Evolutionary conservation across 441 rosid species (phyloP), one percentile per base, ranked within the genome.

Genomic region (Gossypium davidsonii): DNA sequence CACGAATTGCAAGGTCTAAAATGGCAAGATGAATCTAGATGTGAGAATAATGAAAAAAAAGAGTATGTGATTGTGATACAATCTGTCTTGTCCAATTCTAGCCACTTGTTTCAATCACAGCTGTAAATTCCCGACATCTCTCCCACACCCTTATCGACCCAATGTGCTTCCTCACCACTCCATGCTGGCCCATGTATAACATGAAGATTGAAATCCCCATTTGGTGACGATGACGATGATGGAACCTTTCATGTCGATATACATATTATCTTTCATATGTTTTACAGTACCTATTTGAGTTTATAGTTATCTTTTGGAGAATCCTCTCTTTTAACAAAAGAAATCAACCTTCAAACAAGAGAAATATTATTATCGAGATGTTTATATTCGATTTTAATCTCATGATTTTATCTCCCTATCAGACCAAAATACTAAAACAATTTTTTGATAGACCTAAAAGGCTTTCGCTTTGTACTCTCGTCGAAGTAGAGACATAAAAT

Each of bases 81-180:
- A 81, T 85, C 84, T 80, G 85, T 77, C 80, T 73, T 77, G 82
- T 80, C 89, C 80, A 79, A 18, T 77, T 80, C 68, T 81, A 81
- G 63, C 86, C 86, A 79, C 82, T 80, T 80, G 86, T 66, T 69
- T 73, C 76, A 61, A 60, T 57, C 79, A 82, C 78, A 79, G 87
- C 81, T 84, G 84, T 73, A 77, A 65, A 67, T 79, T 71, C 70
- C 78, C 15, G 14, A 46, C 52, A 48, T 12, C 52, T 48, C n/a
- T 80, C 20, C 17, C 10, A 7, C 20, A 15, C 6, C 74, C 28
- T 17, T 80, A 74, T 39, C 71, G 60, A 66, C 77, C 74, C 77
- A 75, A 72, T 70, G 42, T 70, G 42, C 42, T 37, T 37, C 10
- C 42, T 37, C 42, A 37, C 42, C 42, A 37, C 42, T 7, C 42